phyloP scores from a whole-genome alignment of 176 grass and related monocot species.

The Elaeis guineensis region DNA sequence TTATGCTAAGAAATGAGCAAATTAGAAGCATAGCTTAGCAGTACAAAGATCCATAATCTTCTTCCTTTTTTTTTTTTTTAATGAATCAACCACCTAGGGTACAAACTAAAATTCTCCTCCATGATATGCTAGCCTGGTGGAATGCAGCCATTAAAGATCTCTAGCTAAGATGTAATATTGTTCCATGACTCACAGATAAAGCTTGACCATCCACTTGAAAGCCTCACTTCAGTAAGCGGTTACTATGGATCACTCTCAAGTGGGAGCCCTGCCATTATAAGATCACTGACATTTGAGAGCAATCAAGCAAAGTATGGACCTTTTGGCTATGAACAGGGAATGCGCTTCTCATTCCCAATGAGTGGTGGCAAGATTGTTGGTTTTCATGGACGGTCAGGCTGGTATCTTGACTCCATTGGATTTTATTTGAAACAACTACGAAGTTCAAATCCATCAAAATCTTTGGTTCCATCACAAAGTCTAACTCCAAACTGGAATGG shows the following conservation, averaged over 20 bases:
- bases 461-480: conserved; percentile 36
- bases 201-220: conserved; percentile 50
- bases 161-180: too few relatives aligned
- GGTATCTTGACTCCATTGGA: conserved; percentile 55
- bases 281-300: conserved; percentile 63
- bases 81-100: too few relatives aligned
- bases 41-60: too few relatives aligned
- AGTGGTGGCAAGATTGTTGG: conserved; percentile 46
- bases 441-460: conserved; percentile 16
- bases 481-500: conserved; percentile 26
- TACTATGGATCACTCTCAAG: conserved; percentile 42
- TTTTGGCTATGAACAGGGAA: conserved; percentile 51
- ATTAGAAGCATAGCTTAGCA: too few relatives aligned
- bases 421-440: conserved; percentile 17
- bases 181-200: conserved; percentile 30
- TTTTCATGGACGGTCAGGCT: conserved; percentile 58
- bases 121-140: too few relatives aligned
- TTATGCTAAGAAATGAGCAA: too few relatives aligned
- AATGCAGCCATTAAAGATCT: too few relatives aligned
- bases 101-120: too few relatives aligned
- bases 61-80: too few relatives aligned
- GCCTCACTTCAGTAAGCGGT: conserved; percentile 43
- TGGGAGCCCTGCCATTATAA: conserved; percentile 51
- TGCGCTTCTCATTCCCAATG: conserved; percentile 49
- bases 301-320: conserved; percentile 51